Percentiles rank a stretch among this genome's conserved stretches.
These are phyloP conservation scores for Fomes fomentarius DNA, from an alignment of 1,284 basidiomycete genomes.

Conservation along the genomic window DNA sequence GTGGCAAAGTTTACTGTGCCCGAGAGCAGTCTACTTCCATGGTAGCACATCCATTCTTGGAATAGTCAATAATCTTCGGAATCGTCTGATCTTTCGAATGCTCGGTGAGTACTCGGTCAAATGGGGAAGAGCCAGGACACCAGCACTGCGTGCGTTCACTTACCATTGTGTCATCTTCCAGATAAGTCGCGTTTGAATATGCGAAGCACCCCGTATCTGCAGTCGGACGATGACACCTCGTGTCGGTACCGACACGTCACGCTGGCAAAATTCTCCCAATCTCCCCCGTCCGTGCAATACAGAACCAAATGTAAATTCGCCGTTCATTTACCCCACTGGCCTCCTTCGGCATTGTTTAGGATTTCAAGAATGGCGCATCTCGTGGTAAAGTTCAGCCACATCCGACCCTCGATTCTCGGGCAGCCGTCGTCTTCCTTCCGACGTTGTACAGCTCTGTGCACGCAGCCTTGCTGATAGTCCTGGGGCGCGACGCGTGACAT, in stretches of 20 bases:
- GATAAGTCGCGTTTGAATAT: not conserved
- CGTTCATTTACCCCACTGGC: not conserved
- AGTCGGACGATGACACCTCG: not conserved
- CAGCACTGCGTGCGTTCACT: not conserved
- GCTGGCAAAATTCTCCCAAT: not conserved
- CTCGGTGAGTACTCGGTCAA: slow-evolving; percentile 17
- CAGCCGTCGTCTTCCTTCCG: slow-evolving; percentile 8
- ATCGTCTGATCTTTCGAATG: not conserved
- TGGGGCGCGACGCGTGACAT: slow-evolving; percentile 18
- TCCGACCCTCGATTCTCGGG: not conserved
- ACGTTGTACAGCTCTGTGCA: slow-evolving; percentile 5
- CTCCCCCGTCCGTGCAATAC: not conserved
- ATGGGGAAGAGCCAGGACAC: not conserved
- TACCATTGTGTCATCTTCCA: not conserved
- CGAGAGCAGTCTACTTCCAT: not conserved
- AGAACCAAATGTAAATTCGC: not conserved
- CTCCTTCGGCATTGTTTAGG: too few species aligned
- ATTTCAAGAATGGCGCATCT: not conserved
- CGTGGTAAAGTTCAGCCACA: not conserved
- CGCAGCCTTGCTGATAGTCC: slow-evolving; percentile 2
- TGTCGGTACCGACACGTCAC: not conserved
- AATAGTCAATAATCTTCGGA: not conserved
- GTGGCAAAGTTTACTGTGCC: not conserved
- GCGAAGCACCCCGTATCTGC: not conserved
- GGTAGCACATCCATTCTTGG: not conserved